Conservation (phyloP, 1,284 basidiomycete genomes). For the Moesziomyces antarcticus region DNA sequence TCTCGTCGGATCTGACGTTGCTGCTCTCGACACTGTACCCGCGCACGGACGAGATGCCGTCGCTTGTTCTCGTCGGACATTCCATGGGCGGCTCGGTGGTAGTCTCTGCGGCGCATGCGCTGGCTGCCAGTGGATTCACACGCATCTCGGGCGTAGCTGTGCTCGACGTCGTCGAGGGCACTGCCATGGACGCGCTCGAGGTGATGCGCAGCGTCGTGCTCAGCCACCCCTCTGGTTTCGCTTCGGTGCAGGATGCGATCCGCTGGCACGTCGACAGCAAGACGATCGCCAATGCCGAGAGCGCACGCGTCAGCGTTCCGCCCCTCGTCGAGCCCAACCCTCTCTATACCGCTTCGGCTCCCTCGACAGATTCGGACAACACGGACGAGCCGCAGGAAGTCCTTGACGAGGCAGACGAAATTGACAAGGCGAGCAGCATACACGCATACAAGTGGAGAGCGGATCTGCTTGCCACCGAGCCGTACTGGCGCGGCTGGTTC, state of each 20-base stretch:
- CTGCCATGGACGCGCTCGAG: conserved; percentile 90
- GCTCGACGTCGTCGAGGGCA: conserved; percentile 96
- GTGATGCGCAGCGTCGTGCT: conserved; percentile 90
- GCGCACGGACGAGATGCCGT: conserved; percentile 31
- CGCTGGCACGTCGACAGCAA: conserved; percentile 83
- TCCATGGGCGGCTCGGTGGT: conserved; percentile 68
- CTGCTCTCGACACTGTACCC: conserved; percentile 53
- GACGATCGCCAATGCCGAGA: conserved; percentile 60
- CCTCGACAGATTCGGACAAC: not conserved
- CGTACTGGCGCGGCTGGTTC: conserved; percentile 96
- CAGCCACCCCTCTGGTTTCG: conserved; percentile 84
- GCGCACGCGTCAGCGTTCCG: conserved; percentile 63
- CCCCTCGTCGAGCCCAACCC: conserved; percentile 53
- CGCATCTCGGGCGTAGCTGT: conserved; percentile 83
- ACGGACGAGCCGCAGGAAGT: conserved; percentile 28
- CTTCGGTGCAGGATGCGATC: conserved; percentile 83
- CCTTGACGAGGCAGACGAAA: not conserved
- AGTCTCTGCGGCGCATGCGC: conserved; percentile 49
- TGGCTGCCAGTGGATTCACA: conserved; percentile 26
- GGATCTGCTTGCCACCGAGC: conserved; percentile 82
- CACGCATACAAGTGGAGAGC: conserved; percentile 78
- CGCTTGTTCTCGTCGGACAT: conserved; percentile 65
- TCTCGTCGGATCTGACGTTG: conserved; percentile 45
- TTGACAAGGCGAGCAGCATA: not conserved
- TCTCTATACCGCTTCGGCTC: conserved; percentile 1